phyloP scores from a whole-genome alignment of 345 rosid genomes.

The Noccaea bulbosa region DNA sequence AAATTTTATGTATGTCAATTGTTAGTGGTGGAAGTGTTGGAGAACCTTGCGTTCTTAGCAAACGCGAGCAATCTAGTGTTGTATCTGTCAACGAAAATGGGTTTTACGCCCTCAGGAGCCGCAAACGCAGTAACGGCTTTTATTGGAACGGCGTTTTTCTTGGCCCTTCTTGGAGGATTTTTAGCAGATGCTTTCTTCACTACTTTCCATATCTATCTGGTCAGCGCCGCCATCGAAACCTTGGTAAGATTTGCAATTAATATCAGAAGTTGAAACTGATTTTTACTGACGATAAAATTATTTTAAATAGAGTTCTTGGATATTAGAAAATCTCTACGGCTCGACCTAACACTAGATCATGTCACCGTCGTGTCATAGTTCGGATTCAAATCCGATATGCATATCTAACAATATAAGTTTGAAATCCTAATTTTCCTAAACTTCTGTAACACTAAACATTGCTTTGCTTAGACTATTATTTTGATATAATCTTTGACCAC shows the following conservation, averaged over 20 bases:
- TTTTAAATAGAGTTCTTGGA: not conserved
- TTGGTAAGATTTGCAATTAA: slow-evolving; percentile 49
- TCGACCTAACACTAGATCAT: slow-evolving; percentile 29
- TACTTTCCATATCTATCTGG: slow-evolving; percentile 67
- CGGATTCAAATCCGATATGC: too few species aligned
- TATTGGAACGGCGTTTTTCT: slow-evolving; percentile 92
- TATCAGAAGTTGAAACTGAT: not conserved
- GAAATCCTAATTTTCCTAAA: too few species aligned
- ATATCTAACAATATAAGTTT: too few species aligned
- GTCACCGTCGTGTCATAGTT: not conserved
- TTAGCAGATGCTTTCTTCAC: slow-evolving; percentile 75
- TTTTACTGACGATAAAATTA: too few species aligned
- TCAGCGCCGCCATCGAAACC: slow-evolving; percentile 73
- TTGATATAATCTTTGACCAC: not conserved
- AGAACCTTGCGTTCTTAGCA: slow-evolving; percentile 88
- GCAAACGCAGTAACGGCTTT: slow-evolving; percentile 84
- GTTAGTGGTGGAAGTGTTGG: slow-evolving; percentile 79
- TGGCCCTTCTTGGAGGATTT: slow-evolving; percentile 88
- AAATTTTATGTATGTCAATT: slow-evolving; percentile 10
- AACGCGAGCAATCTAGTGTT: slow-evolving; percentile 93
- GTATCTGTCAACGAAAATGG: slow-evolving; percentile 73
- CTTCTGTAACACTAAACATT: too few species aligned
- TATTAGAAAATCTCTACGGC: not conserved
- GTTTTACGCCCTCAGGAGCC: slow-evolving; percentile 75
- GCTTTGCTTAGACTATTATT: too few species aligned